phyloP scores from a whole-genome alignment of 441 rosid genomes.

The Mallotus repandus region DNA sequence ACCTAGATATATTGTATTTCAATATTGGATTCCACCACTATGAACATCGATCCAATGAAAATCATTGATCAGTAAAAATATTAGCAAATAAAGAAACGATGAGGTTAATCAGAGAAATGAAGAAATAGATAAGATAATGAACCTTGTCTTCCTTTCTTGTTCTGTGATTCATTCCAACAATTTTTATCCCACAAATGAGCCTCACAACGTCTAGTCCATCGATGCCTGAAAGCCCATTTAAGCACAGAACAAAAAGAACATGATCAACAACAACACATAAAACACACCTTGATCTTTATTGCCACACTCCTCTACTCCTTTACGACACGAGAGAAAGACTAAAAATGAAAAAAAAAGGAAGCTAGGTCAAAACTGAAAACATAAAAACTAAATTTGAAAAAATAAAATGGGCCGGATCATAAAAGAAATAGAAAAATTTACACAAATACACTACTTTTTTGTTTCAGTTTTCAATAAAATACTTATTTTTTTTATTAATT shows the following conservation, averaged over 20 bases:
- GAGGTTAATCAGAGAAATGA: background rate
- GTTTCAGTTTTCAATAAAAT: too few relatives aligned
- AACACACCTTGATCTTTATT: too few relatives aligned
- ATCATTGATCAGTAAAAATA: background rate
- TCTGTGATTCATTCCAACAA: constrained; percentile 87
- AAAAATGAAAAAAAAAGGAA: too few relatives aligned
- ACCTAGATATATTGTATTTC: constrained; percentile 49
- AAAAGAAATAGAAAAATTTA: too few relatives aligned
- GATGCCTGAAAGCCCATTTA: constrained; percentile 47
- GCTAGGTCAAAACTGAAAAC: too few relatives aligned
- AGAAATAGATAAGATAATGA: too few relatives aligned
- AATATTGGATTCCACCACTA: constrained; percentile 26
- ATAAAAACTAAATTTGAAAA: too few relatives aligned
- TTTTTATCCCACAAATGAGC: constrained; percentile 96
- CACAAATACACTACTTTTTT: too few relatives aligned
- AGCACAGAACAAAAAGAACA: background rate
- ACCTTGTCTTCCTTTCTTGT: constrained; percentile 97
- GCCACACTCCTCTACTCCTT: too few relatives aligned
- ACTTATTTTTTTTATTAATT: too few relatives aligned
- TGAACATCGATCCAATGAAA: constrained; percentile 2
- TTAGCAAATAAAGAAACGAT: background rate
- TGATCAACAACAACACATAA: background rate
- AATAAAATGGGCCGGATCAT: too few relatives aligned
- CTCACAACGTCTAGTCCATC: constrained; percentile 92
- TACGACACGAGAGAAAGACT: too few relatives aligned